Evolutionary conservation across 2,329 filamentous ascomycete species (phyloP).

Genomic region (Neoscytalidium dimidiatum): DNA sequence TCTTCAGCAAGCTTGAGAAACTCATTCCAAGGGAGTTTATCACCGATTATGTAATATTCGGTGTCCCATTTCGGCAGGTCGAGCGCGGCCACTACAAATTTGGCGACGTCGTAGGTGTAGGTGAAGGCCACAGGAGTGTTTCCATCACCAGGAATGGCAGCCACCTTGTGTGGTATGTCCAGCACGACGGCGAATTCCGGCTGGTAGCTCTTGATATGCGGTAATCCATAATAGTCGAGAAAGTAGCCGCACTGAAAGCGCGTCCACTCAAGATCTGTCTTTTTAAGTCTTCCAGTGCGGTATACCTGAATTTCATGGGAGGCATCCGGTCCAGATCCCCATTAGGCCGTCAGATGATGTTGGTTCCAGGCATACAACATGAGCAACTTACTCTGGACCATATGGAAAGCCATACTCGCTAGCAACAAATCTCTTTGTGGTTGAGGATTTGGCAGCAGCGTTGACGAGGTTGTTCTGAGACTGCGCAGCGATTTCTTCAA

Average conservation of each 20-base stretch:
- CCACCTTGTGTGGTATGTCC: constrained; percentile 28
- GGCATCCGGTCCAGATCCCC: neutral
- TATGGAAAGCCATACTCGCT: constrained; percentile 42
- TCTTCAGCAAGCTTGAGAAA: constrained; percentile 22
- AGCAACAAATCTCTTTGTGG: constrained; percentile 46
- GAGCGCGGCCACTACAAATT: constrained; percentile 46
- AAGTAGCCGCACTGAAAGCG: constrained; percentile 31
- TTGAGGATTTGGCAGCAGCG: constrained; percentile 43
- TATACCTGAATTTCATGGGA: neutral
- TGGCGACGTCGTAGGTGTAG: constrained; percentile 52
- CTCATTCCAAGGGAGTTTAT: constrained; percentile 24
- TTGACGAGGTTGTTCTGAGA: constrained; percentile 48
- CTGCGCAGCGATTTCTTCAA: constrained; percentile 29
- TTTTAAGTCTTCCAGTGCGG: constrained; percentile 22
- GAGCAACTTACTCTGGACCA: neutral
- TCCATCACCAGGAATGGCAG: constrained; percentile 54
- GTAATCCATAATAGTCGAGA: constrained; percentile 35
- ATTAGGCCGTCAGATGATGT: neutral
- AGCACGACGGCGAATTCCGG: constrained; percentile 21
- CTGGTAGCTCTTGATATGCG: constrained; percentile 26
- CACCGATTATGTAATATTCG: constrained; percentile 25
- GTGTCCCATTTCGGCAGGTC: constrained; percentile 48
- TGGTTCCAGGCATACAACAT: neutral
- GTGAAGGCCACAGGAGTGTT: constrained; percentile 49
- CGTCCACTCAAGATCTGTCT: constrained; percentile 31